phyloP scores from a whole-genome alignment of 1,284 basidiomycete genomes.

The Malassezia sp. region DNA sequence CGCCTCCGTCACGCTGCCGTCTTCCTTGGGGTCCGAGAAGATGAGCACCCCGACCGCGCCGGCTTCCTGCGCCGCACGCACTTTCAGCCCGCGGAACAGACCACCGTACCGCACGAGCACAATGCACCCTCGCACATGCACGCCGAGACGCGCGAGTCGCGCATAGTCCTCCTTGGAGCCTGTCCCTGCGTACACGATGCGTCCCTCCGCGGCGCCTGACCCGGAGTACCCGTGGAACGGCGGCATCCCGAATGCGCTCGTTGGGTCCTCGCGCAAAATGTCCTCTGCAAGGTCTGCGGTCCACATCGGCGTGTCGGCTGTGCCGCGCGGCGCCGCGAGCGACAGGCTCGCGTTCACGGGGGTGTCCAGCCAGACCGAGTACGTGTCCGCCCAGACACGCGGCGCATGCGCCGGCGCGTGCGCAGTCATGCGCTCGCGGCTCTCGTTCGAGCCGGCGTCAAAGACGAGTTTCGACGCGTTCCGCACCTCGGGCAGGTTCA shows the following conservation, averaged over 20 bases:
- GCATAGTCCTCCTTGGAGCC: conserved; percentile 67
- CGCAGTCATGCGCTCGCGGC: conserved; percentile 25
- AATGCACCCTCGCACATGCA: conserved; percentile 67
- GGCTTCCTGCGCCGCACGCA: conserved; percentile 68
- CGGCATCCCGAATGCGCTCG: conserved; percentile 48
- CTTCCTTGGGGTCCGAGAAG: conserved; percentile 78
- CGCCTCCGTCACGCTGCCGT: conserved; percentile 65
- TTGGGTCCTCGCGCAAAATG: conserved; percentile 49
- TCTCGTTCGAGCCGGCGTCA: conserved; percentile 34
- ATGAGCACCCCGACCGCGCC: conserved; percentile 59
- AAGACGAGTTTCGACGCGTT: conserved; percentile 26
- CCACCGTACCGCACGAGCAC: conserved; percentile 72
- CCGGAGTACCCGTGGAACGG: conserved; percentile 48
- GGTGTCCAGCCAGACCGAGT: conserved; percentile 40
- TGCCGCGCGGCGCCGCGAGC: conserved; percentile 22
- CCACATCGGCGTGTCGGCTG: conserved; percentile 52
- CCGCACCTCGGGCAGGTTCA: conserved; percentile 23
- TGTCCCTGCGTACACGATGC: conserved; percentile 70
- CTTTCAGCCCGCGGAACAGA: conserved; percentile 70
- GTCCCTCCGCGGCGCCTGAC: conserved; percentile 50
- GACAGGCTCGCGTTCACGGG: conserved; percentile 32
- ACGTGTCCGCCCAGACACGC: conserved; percentile 41
- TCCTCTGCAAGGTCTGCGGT: conserved; percentile 50
- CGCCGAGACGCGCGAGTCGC: conserved; percentile 50
- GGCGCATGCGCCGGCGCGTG: neutral